Evolutionary conservation across 148 eudicot genomes (phyloP).

Genomic region (Fagopyrum esculentum): DNA sequence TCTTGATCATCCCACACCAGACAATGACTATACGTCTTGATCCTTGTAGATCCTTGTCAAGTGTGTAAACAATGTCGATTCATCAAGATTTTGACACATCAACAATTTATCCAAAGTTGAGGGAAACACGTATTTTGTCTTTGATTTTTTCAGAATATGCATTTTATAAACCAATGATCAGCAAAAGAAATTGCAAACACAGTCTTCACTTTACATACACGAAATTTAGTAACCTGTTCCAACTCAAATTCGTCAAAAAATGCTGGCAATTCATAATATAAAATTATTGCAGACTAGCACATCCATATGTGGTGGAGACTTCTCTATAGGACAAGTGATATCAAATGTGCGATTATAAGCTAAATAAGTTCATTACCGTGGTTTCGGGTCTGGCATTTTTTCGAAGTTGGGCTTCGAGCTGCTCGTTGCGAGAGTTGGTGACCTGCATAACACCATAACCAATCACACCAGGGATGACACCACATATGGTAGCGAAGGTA

Average conservation of each 20-base stretch:
- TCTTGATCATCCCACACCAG: too few relatives aligned
- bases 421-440: conserved; percentile 48
- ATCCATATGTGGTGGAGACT: background rate
- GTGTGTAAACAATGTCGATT: too few relatives aligned
- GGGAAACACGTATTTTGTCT: background rate
- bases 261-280: background rate
- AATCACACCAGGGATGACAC: conserved; percentile 69
- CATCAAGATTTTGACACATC: too few relatives aligned
- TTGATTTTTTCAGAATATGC: background rate
- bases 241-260: background rate
- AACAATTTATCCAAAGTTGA: background rate
- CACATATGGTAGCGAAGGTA: conserved; percentile 75
- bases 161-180: background rate
- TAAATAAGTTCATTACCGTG: conserved; percentile 22
- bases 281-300: background rate
- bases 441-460: conserved; percentile 79
- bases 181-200: background rate
- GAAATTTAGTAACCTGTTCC: background rate
- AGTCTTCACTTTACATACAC: background rate
- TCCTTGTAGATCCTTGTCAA: too few relatives aligned
- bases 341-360: too few relatives aligned
- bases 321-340: background rate
- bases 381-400: conserved; percentile 65
- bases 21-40: too few relatives aligned
- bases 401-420: conserved; percentile 80